Evolutionary conservation across 495 filamentous ascomycete genomes (phyloP), one percentile per base, ranked within the genome.

Genomic region (Penicillium coprophilum): DNA sequence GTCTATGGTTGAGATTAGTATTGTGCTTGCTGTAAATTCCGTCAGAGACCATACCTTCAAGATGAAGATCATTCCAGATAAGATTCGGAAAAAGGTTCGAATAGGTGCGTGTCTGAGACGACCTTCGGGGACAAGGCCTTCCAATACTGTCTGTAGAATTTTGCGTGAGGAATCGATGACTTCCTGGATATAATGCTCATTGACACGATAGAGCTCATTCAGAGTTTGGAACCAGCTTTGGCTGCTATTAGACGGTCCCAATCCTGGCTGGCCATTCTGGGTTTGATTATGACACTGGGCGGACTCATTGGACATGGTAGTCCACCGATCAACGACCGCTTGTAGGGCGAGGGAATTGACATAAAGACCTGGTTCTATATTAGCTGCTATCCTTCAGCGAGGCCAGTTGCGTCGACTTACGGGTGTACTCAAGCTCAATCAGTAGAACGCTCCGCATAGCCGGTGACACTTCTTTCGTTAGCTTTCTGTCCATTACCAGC

Each of bases 41-140:
- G 21, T 1, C 6, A 30, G 19, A 17, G 11, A 34, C 58, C 60
- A 39, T 71, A 81, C 80, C 65, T 91, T 91, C 41, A 98, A 84
- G 40, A 97, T 80, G 69, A 98, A 96, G 80, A 97, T 96, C 63
- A 92, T 91, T 21, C 90, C 92, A 52, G 88, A 92, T 61, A 97
- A 83, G 65, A 98, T 96, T 46, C 94, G 86, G 77, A 97, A 95
- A 65, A 92, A 96, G 0, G 95, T 96, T 41, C 94, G 81, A 20
- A 97, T 92, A 0, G 94, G 92, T 0, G 90, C 91, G 64, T 97
- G 93, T 66, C 90, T 91, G 23, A 98, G 85, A 59, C 91, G 91
- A 45, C 89, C 90, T 3, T 82, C 83, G 0, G 92, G 91, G 17
- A 90, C 80, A 31, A 98, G 83, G 3, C 85, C 87, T 31, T 97